Evolutionary conservation across 2,329 filamentous ascomycete genomes (phyloP).

Genomic region (Aspergillus ustus): DNA sequence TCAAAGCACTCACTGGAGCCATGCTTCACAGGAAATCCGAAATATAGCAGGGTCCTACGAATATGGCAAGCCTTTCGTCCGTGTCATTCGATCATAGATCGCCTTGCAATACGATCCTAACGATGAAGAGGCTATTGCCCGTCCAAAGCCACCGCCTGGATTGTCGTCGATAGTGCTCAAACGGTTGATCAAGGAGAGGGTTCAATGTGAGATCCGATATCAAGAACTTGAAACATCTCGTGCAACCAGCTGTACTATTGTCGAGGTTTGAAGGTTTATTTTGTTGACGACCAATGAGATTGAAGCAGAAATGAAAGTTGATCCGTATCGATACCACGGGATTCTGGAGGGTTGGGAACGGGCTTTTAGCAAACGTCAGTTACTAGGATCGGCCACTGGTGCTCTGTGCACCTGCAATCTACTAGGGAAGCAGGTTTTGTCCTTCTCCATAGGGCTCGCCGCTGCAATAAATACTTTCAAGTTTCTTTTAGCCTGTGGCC

Average conservation of each 20-base stretch:
- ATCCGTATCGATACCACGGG: not conserved
- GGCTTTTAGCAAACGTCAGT: not conserved
- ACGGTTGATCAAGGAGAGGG: too few species aligned
- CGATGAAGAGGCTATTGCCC: not conserved
- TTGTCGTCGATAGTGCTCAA: too few species aligned
- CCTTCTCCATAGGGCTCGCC: not conserved
- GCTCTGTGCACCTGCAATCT: too few species aligned
- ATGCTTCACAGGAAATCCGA: conserved; percentile 21
- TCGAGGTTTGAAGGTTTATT: too few species aligned
- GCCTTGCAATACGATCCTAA: not conserved
- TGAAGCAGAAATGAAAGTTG: not conserved
- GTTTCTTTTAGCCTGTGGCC: not conserved
- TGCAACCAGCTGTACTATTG: too few species aligned
- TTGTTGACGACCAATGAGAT: not conserved
- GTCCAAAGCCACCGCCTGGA: not conserved
- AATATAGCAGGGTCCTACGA: not conserved
- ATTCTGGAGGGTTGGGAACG: not conserved
- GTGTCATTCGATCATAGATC: not conserved
- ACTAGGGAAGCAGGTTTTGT: too few species aligned
- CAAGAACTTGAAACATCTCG: too few species aligned
- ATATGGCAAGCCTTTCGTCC: not conserved
- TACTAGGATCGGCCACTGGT: too few species aligned
- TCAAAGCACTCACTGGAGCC: conserved; percentile 38
- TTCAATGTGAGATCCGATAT: too few species aligned
- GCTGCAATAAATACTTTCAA: not conserved